A percentile compares a stretch with the other conserved stretches of the same genome.
phyloP scores from a whole-genome alignment of 2,329 filamentous ascomycete genomes.

The Fulvia fulva region DNA sequence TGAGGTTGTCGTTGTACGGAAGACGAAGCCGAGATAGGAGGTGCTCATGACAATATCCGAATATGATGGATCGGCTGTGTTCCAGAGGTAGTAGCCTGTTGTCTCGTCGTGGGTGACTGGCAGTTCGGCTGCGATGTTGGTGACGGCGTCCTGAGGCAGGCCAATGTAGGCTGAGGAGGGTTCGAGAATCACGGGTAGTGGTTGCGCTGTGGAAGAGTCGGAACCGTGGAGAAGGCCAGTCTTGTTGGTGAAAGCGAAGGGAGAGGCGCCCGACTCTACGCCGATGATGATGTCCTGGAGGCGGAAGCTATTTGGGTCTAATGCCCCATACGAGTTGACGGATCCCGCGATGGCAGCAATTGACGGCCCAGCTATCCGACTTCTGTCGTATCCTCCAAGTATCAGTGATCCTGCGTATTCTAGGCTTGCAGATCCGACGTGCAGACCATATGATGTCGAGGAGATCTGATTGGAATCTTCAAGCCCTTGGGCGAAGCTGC shows the following conservation, averaged over 20 bases:
- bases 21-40: conserved; percentile 41
- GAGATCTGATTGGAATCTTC: background rate
- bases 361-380: conserved; percentile 1
- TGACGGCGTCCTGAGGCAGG: conserved; percentile 14
- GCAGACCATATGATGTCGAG: conserved; percentile 4
- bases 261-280: conserved; percentile 39
- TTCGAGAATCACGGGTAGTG: conserved; percentile 10
- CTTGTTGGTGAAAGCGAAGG: background rate
- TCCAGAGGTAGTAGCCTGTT: conserved; percentile 28
- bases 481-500: background rate
- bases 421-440: conserved; percentile 3
- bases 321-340: background rate
- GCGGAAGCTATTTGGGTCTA: conserved; percentile 7
- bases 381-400: conserved; percentile 13
- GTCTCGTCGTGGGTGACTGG: conserved; percentile 23
- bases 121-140: conserved; percentile 20
- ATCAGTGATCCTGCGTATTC: conserved; percentile 4
- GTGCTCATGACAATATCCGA: conserved; percentile 39
- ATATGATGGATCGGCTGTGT: conserved; percentile 31
- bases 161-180: conserved; percentile 24
- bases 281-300: conserved; percentile 43
- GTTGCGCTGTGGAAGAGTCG: background rate
- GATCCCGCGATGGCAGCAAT: conserved; percentile 1
- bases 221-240: background rate
- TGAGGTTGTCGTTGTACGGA: conserved; percentile 28